A percentile compares a stretch with the other conserved stretches of the same genome.
phyloP scores from a whole-genome alignment of 805 yeast genomes.

The Soucietia sequanensis region DNA sequence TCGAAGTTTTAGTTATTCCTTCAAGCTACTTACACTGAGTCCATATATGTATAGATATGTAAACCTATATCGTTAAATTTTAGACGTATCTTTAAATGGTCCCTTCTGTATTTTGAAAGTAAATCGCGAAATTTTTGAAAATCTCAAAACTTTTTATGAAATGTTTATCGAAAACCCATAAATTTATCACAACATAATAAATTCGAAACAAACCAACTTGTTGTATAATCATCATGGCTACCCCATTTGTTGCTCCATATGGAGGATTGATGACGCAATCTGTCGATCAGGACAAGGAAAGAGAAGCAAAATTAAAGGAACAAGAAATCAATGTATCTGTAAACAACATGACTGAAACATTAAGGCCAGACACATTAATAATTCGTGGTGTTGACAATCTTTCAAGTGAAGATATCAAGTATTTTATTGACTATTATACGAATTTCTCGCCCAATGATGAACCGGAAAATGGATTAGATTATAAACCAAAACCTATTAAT shows the following conservation, averaged over 20 bases:
- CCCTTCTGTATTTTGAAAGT: too few species aligned
- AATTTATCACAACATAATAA: too few species aligned
- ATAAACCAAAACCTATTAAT: conserved; percentile 23
- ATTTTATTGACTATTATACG: conserved; percentile 48
- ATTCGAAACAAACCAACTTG: too few species aligned
- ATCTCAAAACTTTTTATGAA: too few species aligned
- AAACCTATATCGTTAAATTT: too few species aligned
- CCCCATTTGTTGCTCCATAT: conserved; percentile 36
- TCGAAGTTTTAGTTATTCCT: too few species aligned
- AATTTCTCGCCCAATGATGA: conserved; percentile 22
- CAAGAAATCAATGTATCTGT: conserved; percentile 33
- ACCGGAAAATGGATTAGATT: conserved; percentile 14
- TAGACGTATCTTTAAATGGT: too few species aligned
- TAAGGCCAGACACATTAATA: conserved; percentile 48
- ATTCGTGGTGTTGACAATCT: conserved; percentile 64
- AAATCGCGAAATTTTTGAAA: too few species aligned
- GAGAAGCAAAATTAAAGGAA: conserved; percentile 25
- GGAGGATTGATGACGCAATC: conserved; percentile 43
- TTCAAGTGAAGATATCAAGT: conserved; percentile 58
- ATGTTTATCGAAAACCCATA: too few species aligned
- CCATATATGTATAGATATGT: too few species aligned
- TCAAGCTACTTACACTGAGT: too few species aligned
- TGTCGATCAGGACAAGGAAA: conserved; percentile 35
- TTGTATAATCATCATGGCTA: conserved; percentile 15
- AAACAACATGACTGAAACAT: conserved; percentile 28